phyloP scores from a whole-genome alignment of 1,284 basidiomycete genomes.

The Heliocybe sulcata region DNA sequence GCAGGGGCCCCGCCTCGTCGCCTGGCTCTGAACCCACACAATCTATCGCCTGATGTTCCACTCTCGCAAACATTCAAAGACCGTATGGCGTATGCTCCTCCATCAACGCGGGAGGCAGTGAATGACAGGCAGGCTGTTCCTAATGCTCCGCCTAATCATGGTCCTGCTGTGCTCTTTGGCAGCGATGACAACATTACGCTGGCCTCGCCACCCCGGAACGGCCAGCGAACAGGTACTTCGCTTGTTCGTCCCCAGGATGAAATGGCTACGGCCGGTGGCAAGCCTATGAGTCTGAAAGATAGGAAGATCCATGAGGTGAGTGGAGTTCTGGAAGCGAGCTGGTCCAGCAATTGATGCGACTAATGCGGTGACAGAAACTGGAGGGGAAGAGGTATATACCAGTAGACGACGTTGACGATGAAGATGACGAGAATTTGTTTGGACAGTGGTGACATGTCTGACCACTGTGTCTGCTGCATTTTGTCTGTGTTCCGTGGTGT shows the following conservation, averaged over 20 bases:
- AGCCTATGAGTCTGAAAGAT: background rate
- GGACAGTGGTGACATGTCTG: background rate
- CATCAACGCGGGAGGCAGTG: background rate
- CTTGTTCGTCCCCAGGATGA: background rate
- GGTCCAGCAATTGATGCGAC: slow-evolving; percentile 1
- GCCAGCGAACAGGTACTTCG: background rate
- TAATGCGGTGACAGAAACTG: slow-evolving; percentile 16
- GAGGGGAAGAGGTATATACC: slow-evolving; percentile 40
- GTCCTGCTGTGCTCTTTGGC: background rate
- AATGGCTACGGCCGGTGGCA: background rate
- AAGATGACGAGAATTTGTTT: slow-evolving; percentile 18
- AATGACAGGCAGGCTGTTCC: background rate
- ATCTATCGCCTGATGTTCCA: too few species aligned
- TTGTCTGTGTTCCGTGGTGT: background rate
- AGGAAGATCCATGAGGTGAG: background rate
- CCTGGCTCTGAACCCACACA: too few species aligned
- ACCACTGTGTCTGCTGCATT: background rate
- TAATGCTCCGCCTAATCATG: background rate
- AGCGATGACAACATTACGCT: background rate
- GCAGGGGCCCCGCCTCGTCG: too few species aligned
- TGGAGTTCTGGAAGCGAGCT: background rate
- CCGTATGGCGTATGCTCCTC: too few species aligned
- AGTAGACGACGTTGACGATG: slow-evolving; percentile 36
- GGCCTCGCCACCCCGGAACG: background rate
- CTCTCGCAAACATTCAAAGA: too few species aligned